Conservation (phyloP, 495 filamentous ascomycete species). For the Venustampulla echinocandica region DNA sequence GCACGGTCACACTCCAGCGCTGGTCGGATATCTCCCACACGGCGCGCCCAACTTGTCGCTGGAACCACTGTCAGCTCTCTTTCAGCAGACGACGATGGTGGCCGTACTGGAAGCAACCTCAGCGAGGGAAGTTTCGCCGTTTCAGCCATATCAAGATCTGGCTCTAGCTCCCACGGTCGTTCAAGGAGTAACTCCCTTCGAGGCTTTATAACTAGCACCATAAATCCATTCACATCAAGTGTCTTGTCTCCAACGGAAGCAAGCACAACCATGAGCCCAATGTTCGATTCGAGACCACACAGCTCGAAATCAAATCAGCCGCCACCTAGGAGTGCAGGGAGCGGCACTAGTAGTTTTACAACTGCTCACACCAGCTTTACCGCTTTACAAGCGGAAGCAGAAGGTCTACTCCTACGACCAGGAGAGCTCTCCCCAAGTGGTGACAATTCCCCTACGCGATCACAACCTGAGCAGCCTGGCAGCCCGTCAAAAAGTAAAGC, state of each 20-base stretch:
- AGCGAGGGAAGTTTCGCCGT: conserved; percentile 34
- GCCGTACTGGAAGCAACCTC: conserved; percentile 49
- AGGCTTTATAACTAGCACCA: conserved; percentile 19
- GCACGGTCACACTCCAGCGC: conserved; percentile 10
- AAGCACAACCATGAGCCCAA: conserved; percentile 10
- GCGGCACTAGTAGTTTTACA: conserved; percentile 52
- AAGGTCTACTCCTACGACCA: conserved; percentile 44
- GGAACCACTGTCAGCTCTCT: conserved; percentile 11
- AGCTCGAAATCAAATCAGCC: not conserved
- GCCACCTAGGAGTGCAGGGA: conserved; percentile 28
- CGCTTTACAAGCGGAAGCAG: conserved; percentile 56
- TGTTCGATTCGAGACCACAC: conserved; percentile 9
- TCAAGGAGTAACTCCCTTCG: conserved; percentile 20
- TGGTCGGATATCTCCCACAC: conserved; percentile 17
- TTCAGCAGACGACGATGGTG: conserved; percentile 34
- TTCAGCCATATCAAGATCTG: conserved; percentile 11
- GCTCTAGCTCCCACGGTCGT: conserved; percentile 16
- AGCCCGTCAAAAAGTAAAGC: conserved; percentile 36
- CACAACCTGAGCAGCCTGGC: conserved; percentile 14
- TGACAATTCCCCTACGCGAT: conserved; percentile 47
- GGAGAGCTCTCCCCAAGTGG: conserved; percentile 25
- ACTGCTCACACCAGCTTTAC: conserved; percentile 57
- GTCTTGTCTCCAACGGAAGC: conserved; percentile 4
- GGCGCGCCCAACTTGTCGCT: conserved; percentile 16
- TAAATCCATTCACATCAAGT: conserved; percentile 15